Base-by-base conservation (phyloP, 1,139 yeast genomes). In the Nakaseomyces delphensis region DNA sequence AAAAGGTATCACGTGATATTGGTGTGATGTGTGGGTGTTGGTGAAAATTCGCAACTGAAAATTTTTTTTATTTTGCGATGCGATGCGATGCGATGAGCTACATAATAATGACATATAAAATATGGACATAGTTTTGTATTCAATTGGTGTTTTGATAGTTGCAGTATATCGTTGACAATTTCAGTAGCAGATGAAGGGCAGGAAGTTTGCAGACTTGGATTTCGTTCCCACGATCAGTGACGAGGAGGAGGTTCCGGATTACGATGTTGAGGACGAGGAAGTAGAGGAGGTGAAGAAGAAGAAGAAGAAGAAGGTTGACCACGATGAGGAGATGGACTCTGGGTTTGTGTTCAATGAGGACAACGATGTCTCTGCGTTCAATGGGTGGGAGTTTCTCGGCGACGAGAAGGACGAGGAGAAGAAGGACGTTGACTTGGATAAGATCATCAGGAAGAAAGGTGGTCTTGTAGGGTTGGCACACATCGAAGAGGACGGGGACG, bases 351-450 rank as follows among this genome's bases (percentile, higher is more conserved):
- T 86, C 52, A 73, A 74, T 13, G 65, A 77, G 20, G 93, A 81
- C 16, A 79, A 76, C 23, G 75, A 70, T 25, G 60, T 70, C 1
- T 39, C 68, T 3, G 57, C 68, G 3, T 77, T 82, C 43, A 77
- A 76, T 39, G 95, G 95, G 3, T 87, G 96, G 96, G 87, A 85
- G 52, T 84, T 85, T 59, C 75, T 69, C 36, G 74, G 73, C 13
- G 75, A 70, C 42, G 67, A 64, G n/a, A 63, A 64, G 27, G 59
- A 57, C 18, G 63, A 39, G 15, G 52, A 57, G 6, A 72, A 62
- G 50, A 77, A 73, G 50, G 85, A 79, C 45, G 95, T 87, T n/a
- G 93, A 86, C 66, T 69, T 87, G 52, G 96, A 87, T 57, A 79
- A 79, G 21, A 87, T 87, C 45, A 82, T 87, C 54, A 77, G 82